phyloP scores from a whole-genome alignment of 2,329 filamentous ascomycete genomes.

The Sarocladium strictum region DNA sequence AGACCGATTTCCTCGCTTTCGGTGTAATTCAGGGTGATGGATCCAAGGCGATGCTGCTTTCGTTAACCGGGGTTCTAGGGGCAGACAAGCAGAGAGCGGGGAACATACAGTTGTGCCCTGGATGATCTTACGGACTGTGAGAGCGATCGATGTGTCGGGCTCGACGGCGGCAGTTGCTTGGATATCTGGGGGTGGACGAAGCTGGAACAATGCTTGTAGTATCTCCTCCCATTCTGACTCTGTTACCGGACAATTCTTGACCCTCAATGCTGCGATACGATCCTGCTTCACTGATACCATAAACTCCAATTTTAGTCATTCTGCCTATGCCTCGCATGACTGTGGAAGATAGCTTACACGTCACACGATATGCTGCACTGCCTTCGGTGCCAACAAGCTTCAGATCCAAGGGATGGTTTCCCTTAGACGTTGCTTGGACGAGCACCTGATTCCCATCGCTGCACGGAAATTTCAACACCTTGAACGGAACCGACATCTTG shows the following conservation, averaged over 20 bases:
- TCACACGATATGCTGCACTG: slow-evolving; percentile 50
- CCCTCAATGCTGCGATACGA: slow-evolving; percentile 44
- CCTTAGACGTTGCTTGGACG: slow-evolving; percentile 48
- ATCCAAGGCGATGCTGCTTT: slow-evolving; percentile 61
- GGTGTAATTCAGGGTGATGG: slow-evolving; percentile 50
- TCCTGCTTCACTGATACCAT: slow-evolving; percentile 48
- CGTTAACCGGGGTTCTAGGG: slow-evolving; percentile 15
- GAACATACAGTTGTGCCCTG: slow-evolving; percentile 61
- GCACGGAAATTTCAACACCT: slow-evolving; percentile 2
- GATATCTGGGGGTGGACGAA: slow-evolving; percentile 45
- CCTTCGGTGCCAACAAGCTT: slow-evolving; percentile 65
- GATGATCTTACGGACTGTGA: slow-evolving; percentile 60
- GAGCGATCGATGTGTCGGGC: slow-evolving; percentile 43
- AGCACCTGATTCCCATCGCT: slow-evolving; percentile 36
- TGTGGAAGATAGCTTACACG: slow-evolving; percentile 41
- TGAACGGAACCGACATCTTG: slow-evolving; percentile 4
- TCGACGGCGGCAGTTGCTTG: slow-evolving; percentile 55
- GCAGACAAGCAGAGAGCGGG: neutral
- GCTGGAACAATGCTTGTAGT: slow-evolving; percentile 50
- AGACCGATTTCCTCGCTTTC: slow-evolving; percentile 55
- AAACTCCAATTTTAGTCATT: neutral
- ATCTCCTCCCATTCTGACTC: slow-evolving; percentile 62
- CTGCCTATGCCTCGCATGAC: neutral
- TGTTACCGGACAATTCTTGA: slow-evolving; percentile 47
- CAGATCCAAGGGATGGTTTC: slow-evolving; percentile 52